phyloP scores from a whole-genome alignment of 768 basidiomycete species.

The Mycena crocata region DNA sequence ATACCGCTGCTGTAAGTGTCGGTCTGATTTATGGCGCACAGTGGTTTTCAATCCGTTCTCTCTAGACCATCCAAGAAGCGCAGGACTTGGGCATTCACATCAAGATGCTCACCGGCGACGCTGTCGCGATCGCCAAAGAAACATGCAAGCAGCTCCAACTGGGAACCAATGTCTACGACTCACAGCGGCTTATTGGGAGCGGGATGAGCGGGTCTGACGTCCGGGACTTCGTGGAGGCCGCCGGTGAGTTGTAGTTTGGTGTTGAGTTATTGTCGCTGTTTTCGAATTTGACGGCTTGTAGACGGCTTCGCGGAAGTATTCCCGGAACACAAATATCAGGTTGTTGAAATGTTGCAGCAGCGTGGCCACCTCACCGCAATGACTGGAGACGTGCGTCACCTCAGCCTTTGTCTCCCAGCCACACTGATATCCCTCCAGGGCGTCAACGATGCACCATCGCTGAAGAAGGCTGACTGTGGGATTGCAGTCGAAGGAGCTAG shows the following conservation, averaged over 20 bases:
- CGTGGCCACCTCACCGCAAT: constrained; percentile 56
- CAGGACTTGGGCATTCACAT: constrained; percentile 55
- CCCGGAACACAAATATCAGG: constrained; percentile 54
- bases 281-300: background rate
- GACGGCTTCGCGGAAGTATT: constrained; percentile 65
- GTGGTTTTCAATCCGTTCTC: too few relatives aligned
- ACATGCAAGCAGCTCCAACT: constrained; percentile 57
- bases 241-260: constrained; percentile 33
- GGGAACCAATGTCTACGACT: constrained; percentile 60
- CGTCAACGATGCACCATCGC: constrained; percentile 47
- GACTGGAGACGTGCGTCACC: constrained; percentile 51
- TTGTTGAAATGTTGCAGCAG: constrained; percentile 53
- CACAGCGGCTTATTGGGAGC: constrained; percentile 55
- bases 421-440: constrained; percentile 6
- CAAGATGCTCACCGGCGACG: constrained; percentile 66
- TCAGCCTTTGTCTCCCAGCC: background rate
- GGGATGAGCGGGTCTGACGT: constrained; percentile 55
- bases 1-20: constrained; percentile 54
- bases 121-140: constrained; percentile 62
- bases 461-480: constrained; percentile 43
- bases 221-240: constrained; percentile 54
- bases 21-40: too few relatives aligned
- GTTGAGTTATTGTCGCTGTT: too few relatives aligned
- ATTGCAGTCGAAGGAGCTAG: constrained; percentile 57
- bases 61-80: constrained; percentile 56